Base-by-base conservation (phyloP, 2,329 filamentous ascomycete species). In the Aspergillus tubingensis region DNA sequence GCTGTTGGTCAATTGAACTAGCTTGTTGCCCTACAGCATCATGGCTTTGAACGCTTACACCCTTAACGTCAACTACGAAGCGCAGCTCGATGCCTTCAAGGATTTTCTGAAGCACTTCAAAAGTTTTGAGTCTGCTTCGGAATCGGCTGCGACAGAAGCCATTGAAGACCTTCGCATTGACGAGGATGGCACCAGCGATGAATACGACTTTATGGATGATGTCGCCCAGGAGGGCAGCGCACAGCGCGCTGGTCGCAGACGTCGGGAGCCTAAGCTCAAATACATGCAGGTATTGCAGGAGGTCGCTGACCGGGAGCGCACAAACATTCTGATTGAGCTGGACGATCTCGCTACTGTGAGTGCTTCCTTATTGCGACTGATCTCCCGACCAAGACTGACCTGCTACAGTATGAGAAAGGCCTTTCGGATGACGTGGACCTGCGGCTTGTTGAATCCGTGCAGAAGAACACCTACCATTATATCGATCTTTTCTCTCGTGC, bases 191-290 rank as follows among this genome's bases (percentile, higher is more conserved):
- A 84, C 91, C 44, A 92, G 89, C 77, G 93, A 96, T 71, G 92
- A 96, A 70, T 91, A 96, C 75, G 92, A 97, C 71, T 91, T 96
- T 73, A 92, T 96, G 87, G 91, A 96, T 74, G 90, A 93, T 69
- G 85, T 87, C 63, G 88, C 86, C 56, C 80, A 81, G 62, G 70
- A 72, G 41, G 72, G 74, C 17, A 25, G 74, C 76, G 62, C 70
- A 71, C 21, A 82, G 78, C 55, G 80, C 65, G 78, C 84, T 51
- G 82, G 78, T 73, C 80, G 80, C 67, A 80, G 76, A 65, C 79
- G 78, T 68, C 79, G 77, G 69, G 76, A 82, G 69, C 88, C 88
- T 41, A 91, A 89, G 74, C 81, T 89, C 75, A 98, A 98, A 79
- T 99, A 99, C 79, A 89, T 90, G 83, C 86, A 91, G 57, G 83